phyloP scores from a whole-genome alignment of 345 rosid genomes.

The Noccaea bulbosa region DNA sequence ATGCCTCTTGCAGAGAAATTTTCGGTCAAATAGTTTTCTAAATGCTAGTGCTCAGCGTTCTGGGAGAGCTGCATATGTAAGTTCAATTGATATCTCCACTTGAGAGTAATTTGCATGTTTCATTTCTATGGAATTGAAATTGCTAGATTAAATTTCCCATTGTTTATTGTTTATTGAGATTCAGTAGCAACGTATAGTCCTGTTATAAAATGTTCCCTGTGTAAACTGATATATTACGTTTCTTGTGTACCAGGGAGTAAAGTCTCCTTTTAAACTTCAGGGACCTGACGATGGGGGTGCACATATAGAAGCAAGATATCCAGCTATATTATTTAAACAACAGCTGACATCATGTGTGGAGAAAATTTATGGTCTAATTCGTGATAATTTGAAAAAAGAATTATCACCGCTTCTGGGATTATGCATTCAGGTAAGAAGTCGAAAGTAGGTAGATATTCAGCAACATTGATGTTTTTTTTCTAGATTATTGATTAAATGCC shows the following conservation, averaged over 20 bases:
- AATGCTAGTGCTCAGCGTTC: constrained; percentile 60
- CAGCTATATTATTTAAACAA: constrained; percentile 91
- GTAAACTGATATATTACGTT: constrained; percentile 33
- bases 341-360: constrained; percentile 97
- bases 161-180: constrained; percentile 4
- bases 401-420: constrained; percentile 73
- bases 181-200: constrained; percentile 21
- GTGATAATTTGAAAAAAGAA: constrained; percentile 95
- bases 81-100: constrained; percentile 37
- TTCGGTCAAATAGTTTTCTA: constrained; percentile 76
- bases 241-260: constrained; percentile 60
- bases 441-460: constrained; percentile 13
- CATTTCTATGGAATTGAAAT: constrained; percentile 11
- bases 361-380: constrained; percentile 95
- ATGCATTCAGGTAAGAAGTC: constrained; percentile 83
- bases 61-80: constrained; percentile 77
- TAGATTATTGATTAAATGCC: constrained; percentile 21
- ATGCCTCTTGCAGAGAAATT: constrained; percentile 90
- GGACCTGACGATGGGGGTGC: constrained; percentile 76
- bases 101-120: constrained; percentile 17
- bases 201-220: not conserved
- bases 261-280: constrained; percentile 75
- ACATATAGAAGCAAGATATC: constrained; percentile 96
- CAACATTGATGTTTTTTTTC: constrained; percentile 17
- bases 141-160: not conserved